Evolutionary conservation across 2,329 filamentous ascomycete genomes (phyloP).

Genomic region (Colletotrichum camelliae): DNA sequence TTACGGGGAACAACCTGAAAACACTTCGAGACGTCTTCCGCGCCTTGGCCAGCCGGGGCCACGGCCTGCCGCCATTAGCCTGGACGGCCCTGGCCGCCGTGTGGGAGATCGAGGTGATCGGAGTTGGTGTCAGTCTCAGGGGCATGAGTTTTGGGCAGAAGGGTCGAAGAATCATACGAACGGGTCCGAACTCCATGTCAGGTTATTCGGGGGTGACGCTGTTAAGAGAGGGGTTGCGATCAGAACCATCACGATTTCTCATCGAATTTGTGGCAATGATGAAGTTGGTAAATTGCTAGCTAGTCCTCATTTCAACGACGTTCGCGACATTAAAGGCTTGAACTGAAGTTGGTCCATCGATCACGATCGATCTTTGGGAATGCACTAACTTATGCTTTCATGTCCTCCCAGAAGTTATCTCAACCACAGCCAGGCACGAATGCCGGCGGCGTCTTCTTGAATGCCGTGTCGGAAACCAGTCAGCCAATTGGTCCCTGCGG

Average conservation of each 20-base stretch:
- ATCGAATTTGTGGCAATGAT: too few species aligned
- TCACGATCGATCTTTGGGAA: neutral
- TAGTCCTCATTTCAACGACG: neutral
- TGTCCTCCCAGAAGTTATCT: neutral
- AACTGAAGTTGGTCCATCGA: neutral
- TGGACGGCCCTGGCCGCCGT: neutral
- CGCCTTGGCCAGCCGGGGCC: neutral
- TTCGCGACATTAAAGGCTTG: neutral
- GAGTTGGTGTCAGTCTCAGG: neutral
- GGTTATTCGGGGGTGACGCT: neutral
- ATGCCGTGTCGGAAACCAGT: neutral
- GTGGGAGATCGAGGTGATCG: neutral
- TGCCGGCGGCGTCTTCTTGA: neutral
- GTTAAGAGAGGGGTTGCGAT: neutral
- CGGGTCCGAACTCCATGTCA: neutral
- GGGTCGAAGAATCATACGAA: neutral
- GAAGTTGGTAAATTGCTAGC: neutral
- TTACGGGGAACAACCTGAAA: neutral
- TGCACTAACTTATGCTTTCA: neutral
- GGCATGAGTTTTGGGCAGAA: neutral
- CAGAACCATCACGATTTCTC: neutral
- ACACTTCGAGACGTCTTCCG: neutral
- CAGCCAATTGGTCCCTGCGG: neutral
- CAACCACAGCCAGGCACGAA: neutral
- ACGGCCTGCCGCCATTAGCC: neutral